Conservation (phyloP, 1,284 basidiomycete genomes). For the Tylopilus sp. region DNA sequence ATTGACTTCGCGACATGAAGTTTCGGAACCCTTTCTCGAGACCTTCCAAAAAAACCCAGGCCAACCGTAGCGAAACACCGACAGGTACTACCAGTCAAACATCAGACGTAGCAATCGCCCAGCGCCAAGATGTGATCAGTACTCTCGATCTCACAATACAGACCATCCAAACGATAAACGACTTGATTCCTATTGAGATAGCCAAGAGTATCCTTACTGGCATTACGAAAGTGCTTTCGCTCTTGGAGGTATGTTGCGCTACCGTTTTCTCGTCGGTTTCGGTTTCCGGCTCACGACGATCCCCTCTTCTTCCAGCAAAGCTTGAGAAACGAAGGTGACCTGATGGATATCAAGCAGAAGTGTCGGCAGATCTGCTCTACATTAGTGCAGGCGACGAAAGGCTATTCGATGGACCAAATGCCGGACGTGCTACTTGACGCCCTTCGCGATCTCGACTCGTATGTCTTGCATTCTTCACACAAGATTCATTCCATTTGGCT, state of each 20-base stretch:
- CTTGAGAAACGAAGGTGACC: not conserved
- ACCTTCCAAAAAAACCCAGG: not conserved
- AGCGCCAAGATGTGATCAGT: not conserved
- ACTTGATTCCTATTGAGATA: not conserved
- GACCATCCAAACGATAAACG: not conserved
- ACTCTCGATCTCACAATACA: not conserved
- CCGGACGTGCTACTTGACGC: not conserved
- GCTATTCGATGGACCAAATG: not conserved
- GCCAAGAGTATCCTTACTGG: not conserved
- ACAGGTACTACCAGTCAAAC: not conserved
- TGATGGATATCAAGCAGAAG: not conserved
- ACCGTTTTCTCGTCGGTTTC: not conserved
- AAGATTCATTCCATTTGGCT: not conserved
- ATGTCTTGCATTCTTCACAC: not conserved
- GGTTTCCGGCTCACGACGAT: not conserved
- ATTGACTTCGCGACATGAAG: not conserved
- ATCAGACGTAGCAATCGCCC: not conserved
- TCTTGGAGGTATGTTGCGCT: not conserved
- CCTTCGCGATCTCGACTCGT: not conserved
- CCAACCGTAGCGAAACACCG: not conserved
- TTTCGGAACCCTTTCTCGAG: not conserved
- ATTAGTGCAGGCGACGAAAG: not conserved
- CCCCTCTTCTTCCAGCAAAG: not conserved
- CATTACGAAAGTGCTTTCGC: not conserved
- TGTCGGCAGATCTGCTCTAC: not conserved